Evolutionary conservation across 2,329 filamentous ascomycete genomes (phyloP).

Genomic region (Myriosclerotinia curreyana): DNA sequence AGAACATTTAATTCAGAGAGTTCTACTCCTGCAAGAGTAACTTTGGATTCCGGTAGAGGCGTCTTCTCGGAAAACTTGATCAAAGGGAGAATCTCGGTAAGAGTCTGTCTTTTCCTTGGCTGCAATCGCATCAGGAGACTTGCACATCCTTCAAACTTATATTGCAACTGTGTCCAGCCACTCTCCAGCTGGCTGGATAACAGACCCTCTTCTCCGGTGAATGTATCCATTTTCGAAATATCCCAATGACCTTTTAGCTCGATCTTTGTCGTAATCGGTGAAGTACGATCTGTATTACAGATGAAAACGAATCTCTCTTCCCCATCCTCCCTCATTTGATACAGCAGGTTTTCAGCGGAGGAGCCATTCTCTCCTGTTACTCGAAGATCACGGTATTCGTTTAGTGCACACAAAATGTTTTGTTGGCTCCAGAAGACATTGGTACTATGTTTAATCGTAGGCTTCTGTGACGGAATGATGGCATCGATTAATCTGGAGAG

Average conservation of each 20-base stretch:
- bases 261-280: slow-evolving; percentile 28
- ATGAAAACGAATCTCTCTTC: slow-evolving; percentile 38
- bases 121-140: slow-evolving; percentile 35
- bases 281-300: slow-evolving; percentile 37
- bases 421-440: slow-evolving; percentile 30
- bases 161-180: slow-evolving; percentile 34
- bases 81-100: not conserved
- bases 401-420: slow-evolving; percentile 30
- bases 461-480: slow-evolving; percentile 22
- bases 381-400: slow-evolving; percentile 33
- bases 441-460: slow-evolving; percentile 24
- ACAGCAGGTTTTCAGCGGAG: slow-evolving; percentile 30
- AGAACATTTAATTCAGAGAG: slow-evolving; percentile 39
- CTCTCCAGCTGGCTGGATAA: slow-evolving; percentile 17
- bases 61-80: not conserved
- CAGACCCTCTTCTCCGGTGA: slow-evolving; percentile 29
- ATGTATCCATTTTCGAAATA: slow-evolving; percentile 36
- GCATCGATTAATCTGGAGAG: slow-evolving; percentile 7
- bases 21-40: slow-evolving; percentile 22
- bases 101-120: slow-evolving; percentile 13
- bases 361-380: slow-evolving; percentile 25
- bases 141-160: slow-evolving; percentile 38
- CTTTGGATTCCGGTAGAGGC: slow-evolving; percentile 15
- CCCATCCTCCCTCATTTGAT: slow-evolving; percentile 39
- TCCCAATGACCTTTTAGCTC: slow-evolving; percentile 36